Conservation (phyloP, 2,329 filamentous ascomycete species). For the Fusarium brevicatenulatum region DNA sequence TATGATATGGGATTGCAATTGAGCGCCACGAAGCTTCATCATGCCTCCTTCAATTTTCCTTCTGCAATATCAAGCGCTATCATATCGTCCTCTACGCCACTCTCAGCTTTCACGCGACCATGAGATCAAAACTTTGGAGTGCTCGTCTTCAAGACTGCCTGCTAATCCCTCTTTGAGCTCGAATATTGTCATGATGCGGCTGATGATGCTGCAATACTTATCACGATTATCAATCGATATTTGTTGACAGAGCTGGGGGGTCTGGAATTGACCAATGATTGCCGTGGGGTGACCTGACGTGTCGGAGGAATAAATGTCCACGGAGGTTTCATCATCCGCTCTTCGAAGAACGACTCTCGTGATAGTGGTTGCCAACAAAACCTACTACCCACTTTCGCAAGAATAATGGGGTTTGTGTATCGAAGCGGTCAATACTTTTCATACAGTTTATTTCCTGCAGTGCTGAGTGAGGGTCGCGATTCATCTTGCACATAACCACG, state of each 20-base stretch:
- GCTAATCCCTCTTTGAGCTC: accelerated
- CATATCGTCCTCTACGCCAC: too few relatives aligned
- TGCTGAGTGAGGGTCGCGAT: accelerated
- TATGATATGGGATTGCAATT: too few relatives aligned
- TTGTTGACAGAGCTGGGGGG: neutral
- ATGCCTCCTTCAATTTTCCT: neutral
- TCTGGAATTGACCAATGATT: neutral
- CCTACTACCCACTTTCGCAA: too few relatives aligned
- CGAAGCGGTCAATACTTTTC: too few relatives aligned
- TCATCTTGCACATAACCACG: too few relatives aligned
- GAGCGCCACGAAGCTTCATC: neutral
- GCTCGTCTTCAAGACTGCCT: accelerated
- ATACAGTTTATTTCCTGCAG: neutral
- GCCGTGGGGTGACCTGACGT: accelerated
- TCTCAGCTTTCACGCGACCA: neutral
- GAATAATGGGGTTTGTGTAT: neutral
- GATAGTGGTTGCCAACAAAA: neutral
- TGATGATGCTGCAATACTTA: too few relatives aligned
- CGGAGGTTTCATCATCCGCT: neutral
- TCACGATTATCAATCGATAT: neutral
- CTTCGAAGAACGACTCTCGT: neutral
- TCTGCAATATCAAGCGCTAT: too few relatives aligned
- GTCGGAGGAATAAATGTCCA: neutral
- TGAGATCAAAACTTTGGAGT: too few relatives aligned
- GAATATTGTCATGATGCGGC: neutral